These are phyloP conservation scores for Tripterygium wilfordii DNA, from an alignment of 177 flowering plant species.

Conservation along the genomic window DNA sequence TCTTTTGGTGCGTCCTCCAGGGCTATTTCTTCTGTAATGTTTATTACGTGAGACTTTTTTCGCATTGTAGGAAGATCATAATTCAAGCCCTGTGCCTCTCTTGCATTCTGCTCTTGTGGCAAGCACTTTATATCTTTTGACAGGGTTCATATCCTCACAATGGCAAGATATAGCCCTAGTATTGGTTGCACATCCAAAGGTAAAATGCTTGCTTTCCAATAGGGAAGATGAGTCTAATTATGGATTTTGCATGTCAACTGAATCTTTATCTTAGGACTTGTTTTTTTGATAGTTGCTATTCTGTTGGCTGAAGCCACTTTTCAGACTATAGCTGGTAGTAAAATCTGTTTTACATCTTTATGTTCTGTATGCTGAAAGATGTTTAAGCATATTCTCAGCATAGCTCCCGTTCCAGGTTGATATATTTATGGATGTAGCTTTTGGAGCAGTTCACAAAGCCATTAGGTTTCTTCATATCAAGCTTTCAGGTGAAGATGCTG, in stretches of 20 bases:
- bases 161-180: slow-evolving; percentile 81
- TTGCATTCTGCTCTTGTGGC: slow-evolving; percentile 74
- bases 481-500: slow-evolving; percentile 37
- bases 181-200: slow-evolving; percentile 82
- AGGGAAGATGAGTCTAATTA: not conserved
- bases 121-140: slow-evolving; percentile 66
- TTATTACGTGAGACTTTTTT: slow-evolving; percentile 12
- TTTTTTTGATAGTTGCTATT: too few relatives aligned
- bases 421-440: slow-evolving; percentile 75
- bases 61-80: slow-evolving; percentile 44
- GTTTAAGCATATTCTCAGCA: slow-evolving; percentile 6
- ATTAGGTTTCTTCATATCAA: slow-evolving; percentile 49
- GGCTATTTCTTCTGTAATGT: slow-evolving; percentile 4
- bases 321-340: too few relatives aligned
- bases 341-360: not conserved
- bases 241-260: too few relatives aligned
- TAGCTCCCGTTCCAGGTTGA: slow-evolving; percentile 61
- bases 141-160: slow-evolving; percentile 67
- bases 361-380: not conserved
- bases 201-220: too few relatives aligned
- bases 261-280: too few relatives aligned
- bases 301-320: too few relatives aligned
- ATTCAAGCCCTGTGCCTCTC: slow-evolving; percentile 33
- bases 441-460: slow-evolving; percentile 59
- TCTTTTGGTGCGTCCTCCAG: slow-evolving; percentile 6